phyloP scores from a whole-genome alignment of 202 grass and related monocot genomes.

The Panicum hallii region DNA sequence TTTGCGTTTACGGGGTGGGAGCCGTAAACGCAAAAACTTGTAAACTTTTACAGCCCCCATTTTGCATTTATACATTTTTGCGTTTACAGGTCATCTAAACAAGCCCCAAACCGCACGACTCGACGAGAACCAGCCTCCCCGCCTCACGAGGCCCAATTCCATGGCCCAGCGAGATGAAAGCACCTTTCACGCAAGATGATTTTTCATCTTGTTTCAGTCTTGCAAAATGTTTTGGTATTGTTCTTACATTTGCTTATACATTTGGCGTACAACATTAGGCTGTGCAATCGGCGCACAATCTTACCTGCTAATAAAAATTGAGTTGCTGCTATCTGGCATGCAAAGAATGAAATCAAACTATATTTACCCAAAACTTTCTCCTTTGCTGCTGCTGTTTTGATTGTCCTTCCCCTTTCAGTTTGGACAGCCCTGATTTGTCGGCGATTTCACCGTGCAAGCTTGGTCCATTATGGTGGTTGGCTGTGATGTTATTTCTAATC shows the following conservation, averaged over 20 bases:
- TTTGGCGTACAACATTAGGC: not conserved
- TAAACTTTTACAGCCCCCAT: no score
- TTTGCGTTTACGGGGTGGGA: no score
- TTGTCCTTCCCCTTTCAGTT: not conserved
- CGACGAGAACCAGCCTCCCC: not conserved
- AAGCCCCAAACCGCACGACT: not conserved
- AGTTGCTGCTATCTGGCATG: not conserved
- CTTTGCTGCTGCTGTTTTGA: conserved; percentile 1
- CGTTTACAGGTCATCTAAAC: no score
- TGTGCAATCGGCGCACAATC: not conserved
- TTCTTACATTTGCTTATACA: not conserved
- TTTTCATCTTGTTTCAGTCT: not conserved
- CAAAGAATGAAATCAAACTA: conserved; percentile 42
- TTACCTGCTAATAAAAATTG: conserved; percentile 1
- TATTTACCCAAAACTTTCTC: conserved; percentile 30
- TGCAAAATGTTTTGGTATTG: not conserved
- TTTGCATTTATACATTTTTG: no score
- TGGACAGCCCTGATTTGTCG: not conserved
- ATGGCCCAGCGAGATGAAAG: not conserved
- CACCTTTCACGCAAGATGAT: not conserved
- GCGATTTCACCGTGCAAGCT: not conserved
- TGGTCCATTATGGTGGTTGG: not conserved
- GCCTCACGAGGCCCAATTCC: not conserved
- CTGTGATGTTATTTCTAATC: not conserved
- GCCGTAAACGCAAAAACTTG: no score